Percentiles rank a stretch among this genome's conserved stretches.
Conservation (phyloP, 805 yeast species). For the Candida arabinofermentans region DNA sequence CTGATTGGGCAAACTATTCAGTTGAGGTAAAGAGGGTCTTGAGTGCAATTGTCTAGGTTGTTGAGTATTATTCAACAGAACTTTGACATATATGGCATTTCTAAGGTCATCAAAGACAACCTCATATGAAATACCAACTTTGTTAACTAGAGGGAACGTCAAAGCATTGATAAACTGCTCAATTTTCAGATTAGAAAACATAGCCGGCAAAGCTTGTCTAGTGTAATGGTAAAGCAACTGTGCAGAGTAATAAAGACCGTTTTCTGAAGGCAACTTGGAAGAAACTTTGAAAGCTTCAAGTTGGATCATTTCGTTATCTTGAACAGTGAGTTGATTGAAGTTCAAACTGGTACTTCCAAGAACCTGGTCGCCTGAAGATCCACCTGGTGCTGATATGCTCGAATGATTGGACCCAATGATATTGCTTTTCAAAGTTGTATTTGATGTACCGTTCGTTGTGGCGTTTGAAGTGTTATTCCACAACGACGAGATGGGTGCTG, state of each 20-base stretch:
- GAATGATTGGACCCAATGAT: neutral
- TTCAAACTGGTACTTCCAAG: neutral
- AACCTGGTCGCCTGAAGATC: neutral
- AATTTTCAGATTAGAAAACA: conserved; percentile 32
- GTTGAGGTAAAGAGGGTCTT: conserved; percentile 1
- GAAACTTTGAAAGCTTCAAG: conserved; percentile 39
- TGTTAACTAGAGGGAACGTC: conserved; percentile 29
- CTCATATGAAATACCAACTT: conserved; percentile 35
- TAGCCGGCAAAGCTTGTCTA: conserved; percentile 35
- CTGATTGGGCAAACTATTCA: neutral
- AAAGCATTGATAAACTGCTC: conserved; percentile 29
- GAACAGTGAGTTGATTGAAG: conserved; percentile 5
- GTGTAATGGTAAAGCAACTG: conserved; percentile 25
- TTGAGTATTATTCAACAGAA: conserved; percentile 7
- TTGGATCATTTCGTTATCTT: conserved; percentile 36
- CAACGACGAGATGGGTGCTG: conserved; percentile 7
- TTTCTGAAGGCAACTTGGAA: conserved; percentile 30
- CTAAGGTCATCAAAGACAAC: conserved; percentile 43
- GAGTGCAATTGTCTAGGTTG: conserved; percentile 5
- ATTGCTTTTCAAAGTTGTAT: neutral
- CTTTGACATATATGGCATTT: conserved; percentile 40
- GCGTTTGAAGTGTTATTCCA: conserved; percentile 9
- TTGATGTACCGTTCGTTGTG: neutral
- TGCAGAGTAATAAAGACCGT: conserved; percentile 16
- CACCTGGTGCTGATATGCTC: neutral